Evolutionary conservation across 1,139 yeast species (phyloP).

Genomic region (Lodderomyces pseudojiufengensis): DNA sequence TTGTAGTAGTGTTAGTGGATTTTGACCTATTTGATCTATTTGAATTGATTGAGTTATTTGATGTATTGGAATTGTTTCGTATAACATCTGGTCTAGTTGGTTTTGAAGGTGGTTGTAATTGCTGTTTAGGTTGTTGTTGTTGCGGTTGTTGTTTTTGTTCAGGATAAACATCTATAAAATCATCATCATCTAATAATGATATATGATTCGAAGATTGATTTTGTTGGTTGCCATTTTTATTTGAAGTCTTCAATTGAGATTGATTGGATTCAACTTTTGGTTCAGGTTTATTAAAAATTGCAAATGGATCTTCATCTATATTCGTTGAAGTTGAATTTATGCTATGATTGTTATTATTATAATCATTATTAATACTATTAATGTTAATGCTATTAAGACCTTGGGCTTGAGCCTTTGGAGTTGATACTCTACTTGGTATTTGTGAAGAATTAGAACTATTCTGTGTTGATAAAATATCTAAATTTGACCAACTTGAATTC

Average conservation of each 20-base stretch:
- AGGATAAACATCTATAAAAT: constrained; percentile 38
- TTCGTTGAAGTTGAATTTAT: background rate
- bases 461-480: constrained; percentile 18
- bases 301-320: constrained; percentile 18
- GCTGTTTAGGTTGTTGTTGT: background rate
- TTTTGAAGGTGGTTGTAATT: constrained; percentile 1
- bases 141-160: constrained; percentile 13
- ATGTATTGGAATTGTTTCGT: constrained; percentile 4
- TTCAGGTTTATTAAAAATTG: constrained; percentile 12
- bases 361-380: background rate
- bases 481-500: constrained; percentile 19
- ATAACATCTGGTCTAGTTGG: constrained; percentile 1
- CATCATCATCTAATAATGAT: constrained; percentile 36
- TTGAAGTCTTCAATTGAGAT: background rate
- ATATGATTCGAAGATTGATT: constrained; percentile 4
- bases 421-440: constrained; percentile 8
- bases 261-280: too few relatives aligned
- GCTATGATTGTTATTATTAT: background rate
- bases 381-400: too few relatives aligned
- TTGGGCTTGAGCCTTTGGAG: constrained; percentile 5
- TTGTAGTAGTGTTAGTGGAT: too few relatives aligned
- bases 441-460: constrained; percentile 6
- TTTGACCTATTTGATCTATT: background rate
- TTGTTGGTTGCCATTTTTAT: background rate
- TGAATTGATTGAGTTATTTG: background rate